phyloP scores from a whole-genome alignment of 2,329 filamentous ascomycete genomes.

The Fonsecaea erecta region DNA sequence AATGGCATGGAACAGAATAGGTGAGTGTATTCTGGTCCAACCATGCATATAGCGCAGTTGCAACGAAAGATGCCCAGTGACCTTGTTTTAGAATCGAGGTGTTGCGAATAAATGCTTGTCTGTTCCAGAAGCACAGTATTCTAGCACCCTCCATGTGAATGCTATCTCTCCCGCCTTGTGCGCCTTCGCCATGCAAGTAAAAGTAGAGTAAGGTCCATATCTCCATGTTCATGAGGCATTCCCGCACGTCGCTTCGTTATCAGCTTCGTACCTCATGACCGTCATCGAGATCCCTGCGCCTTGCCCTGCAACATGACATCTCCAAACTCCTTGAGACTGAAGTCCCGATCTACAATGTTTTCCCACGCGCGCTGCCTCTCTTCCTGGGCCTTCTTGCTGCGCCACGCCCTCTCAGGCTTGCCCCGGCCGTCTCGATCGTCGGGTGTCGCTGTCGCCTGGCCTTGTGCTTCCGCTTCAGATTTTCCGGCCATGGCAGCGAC shows the following conservation, averaged over 20 bases:
- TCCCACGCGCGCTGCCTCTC: constrained; percentile 59
- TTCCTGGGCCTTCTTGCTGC: constrained; percentile 61
- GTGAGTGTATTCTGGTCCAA: neutral
- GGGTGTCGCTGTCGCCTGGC: neutral
- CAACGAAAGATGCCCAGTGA: neutral
- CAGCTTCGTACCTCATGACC: neutral
- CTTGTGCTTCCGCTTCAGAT: neutral
- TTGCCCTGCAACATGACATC: constrained; percentile 33
- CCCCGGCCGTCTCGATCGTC: constrained; percentile 42
- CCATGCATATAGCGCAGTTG: neutral
- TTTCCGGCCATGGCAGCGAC: neutral
- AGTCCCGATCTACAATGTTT: constrained; percentile 57
- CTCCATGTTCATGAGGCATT: neutral
- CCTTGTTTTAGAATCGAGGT: neutral
- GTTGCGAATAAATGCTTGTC: neutral
- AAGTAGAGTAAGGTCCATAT: neutral
- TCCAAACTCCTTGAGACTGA: constrained; percentile 46
- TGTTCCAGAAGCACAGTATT: neutral
- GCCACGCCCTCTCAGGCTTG: constrained; percentile 58
- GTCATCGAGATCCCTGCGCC: constrained; percentile 14
- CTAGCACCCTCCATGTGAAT: neutral
- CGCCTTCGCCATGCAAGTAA: neutral
- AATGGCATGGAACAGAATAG: neutral
- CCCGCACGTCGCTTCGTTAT: neutral
- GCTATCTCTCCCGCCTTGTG: neutral